Conservation (phyloP, 805 yeast species). For the Ogataea siamensis region DNA sequence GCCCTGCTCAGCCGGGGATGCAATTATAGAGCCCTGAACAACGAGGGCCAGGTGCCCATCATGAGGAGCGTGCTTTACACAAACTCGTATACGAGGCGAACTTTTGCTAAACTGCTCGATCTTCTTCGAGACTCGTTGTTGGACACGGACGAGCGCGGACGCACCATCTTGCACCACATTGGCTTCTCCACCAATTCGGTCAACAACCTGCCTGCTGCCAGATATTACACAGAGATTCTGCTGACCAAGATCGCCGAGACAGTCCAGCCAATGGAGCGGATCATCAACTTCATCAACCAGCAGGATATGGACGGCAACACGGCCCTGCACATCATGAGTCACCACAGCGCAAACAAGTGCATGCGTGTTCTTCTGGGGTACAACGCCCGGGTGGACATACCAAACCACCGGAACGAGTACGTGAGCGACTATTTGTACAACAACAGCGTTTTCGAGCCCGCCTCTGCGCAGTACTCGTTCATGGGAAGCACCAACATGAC, state of each 20-base stretch:
- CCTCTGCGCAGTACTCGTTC: constrained; percentile 11
- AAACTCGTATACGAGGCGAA: constrained; percentile 76
- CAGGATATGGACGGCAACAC: constrained; percentile 59
- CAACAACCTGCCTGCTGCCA: constrained; percentile 71
- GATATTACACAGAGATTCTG: constrained; percentile 76
- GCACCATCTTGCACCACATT: constrained; percentile 85
- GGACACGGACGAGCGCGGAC: constrained; percentile 67
- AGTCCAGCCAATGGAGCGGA: constrained; percentile 56
- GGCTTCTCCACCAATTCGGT: constrained; percentile 66
- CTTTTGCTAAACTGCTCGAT: constrained; percentile 77
- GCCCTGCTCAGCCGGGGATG: constrained; percentile 77
- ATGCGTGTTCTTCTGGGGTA: constrained; percentile 44
- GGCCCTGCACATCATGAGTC: constrained; percentile 50
- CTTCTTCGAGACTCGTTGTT: constrained; percentile 74
- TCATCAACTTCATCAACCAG: constrained; percentile 54
- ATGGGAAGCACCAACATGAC: constrained; percentile 8
- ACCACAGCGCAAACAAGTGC: constrained; percentile 44
- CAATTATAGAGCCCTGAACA: constrained; percentile 54
- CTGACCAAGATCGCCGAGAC: constrained; percentile 67
- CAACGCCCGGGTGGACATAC: constrained; percentile 54
- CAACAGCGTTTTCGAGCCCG: constrained; percentile 21
- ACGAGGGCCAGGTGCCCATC: constrained; percentile 82
- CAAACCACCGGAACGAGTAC: constrained; percentile 43
- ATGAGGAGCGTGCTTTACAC: constrained; percentile 84
- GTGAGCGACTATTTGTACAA: constrained; percentile 39